Evolutionary conservation across 2,329 filamentous ascomycete species (phyloP), one percentile per base, ranked within the genome.

Genomic region (Phoma herbarum): DNA sequence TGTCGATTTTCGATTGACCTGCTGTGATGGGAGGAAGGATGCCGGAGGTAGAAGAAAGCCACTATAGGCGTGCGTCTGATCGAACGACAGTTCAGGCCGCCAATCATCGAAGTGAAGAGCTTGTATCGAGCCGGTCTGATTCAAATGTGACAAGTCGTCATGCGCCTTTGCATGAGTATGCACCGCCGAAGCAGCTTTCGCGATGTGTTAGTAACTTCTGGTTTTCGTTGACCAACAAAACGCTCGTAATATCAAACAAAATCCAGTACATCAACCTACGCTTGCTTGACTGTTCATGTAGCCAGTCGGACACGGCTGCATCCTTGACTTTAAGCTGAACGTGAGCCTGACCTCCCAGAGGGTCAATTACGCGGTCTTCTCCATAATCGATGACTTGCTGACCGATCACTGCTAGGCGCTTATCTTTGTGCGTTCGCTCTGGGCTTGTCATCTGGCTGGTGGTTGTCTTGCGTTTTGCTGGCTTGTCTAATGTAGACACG

Each of bases 261-360:
- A 42, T 33, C 4, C 42, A 52, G 12, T 41, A 28, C 41, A 35
- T 28, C n/a, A 23, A 52, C 54, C 33, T 57, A 57, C 54, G 26
- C 23, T 47, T 47, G 7, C 7, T 26, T 9, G 14, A n/a, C 33
- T 57, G 54, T 4, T 22, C 42, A 20, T 46, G 14, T 20, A 57
- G 11, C 54, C 54, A 57, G 18, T 31, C 20, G 12, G 47, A 57
- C 3, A 52, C 54, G 14, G 47, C 54, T 14, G 31, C 47, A 10
- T 57, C 20, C 35, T 52, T 41, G n/a, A 26, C 35, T 4, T 12
- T 20, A 5, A 8, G 22, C 11, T 33, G 35, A 23, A 57, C 48
- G 11, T 52, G 39, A 37, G 48, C 42, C 20, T 42, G 26, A 23
- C 33, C 31, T 43, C 48, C 47, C 16, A 52, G 22, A 20, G 54